Percentiles rank a stretch among this genome's conserved stretches.
These are phyloP conservation scores for Ophiosphaerella herpotricha DNA, from an alignment of 2,329 filamentous ascomycete species.

Conservation along the genomic window DNA sequence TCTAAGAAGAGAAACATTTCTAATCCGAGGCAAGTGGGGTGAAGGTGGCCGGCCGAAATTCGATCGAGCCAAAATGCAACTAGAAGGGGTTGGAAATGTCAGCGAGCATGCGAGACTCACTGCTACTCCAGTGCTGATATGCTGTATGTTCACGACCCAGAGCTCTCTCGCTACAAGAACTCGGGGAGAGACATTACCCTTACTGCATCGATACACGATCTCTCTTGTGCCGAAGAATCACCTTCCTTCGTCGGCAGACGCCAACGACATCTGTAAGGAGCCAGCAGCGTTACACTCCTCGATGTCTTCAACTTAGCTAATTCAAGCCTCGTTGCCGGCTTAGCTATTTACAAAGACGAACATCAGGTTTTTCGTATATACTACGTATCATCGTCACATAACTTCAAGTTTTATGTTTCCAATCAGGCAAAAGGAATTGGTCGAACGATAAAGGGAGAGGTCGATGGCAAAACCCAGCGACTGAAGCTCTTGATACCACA, in stretches of 20 bases:
- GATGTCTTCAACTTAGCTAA: too few relatives aligned
- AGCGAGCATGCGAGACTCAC: conserved; percentile 1
- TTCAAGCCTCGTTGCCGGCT: conserved; percentile 1
- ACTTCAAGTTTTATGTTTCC: conserved; percentile 4
- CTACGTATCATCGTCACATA: neutral
- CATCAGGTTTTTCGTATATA: conserved; percentile 18
- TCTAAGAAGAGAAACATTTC: conserved; percentile 17
- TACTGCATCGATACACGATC: conserved; percentile 5
- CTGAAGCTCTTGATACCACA: conserved; percentile 4
- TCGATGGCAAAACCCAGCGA: neutral
- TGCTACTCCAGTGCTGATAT: conserved; percentile 1
- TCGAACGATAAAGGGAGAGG: neutral
- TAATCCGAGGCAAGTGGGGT: conserved; percentile 10
- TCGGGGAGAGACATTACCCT: neutral
- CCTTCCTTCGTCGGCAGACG: conserved; percentile 19
- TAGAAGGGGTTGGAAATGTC: neutral
- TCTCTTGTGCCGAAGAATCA: conserved; percentile 8
- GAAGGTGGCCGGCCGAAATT: conserved; percentile 16
- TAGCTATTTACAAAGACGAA: conserved; percentile 23
- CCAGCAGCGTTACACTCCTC: conserved; percentile 5
- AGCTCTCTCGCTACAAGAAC: conserved; percentile 5
- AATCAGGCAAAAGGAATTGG: conserved; percentile 15
- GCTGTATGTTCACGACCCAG: conserved; percentile 10
- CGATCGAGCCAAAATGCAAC: conserved; percentile 5
- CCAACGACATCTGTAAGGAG: conserved; percentile 11